Base-by-base conservation (phyloP, 164 flowering plant species). In the Stephania yunnanensis region DNA sequence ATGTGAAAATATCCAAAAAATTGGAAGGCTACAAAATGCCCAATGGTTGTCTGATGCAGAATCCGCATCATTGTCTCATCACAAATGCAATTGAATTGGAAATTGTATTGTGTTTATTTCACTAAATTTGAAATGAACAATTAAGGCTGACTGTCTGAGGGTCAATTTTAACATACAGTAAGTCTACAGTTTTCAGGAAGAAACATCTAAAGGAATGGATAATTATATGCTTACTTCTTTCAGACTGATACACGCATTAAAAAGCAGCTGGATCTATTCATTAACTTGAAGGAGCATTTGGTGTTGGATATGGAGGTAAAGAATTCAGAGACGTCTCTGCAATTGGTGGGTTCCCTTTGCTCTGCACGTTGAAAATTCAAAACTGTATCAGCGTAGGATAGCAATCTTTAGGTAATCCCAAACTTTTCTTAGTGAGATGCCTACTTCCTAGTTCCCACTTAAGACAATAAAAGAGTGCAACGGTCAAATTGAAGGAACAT, bases 361-460 rank as follows among this genome's bases (percentile, higher is more conserved):
- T 72, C 82, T 80, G 52, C 73, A 80, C 73, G 73, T 17, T 15
- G 19, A 46, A 69, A 31, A 52, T 10, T 12, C 67, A 29, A 45
- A 2, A 31, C 22, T 19, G 31, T 46, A 74, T n/a, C 0, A 74
- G 13, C 55, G 15, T 3, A 25, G 29, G 19, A 48, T 2, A 6
- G 29, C 30, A 22, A 75, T 52, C 11, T 50, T 48, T 17, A 20
- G 25, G 20, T 30, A 58, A 22, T 22, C 4, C 25, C 46, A 31
- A 29, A 29, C 17, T 46, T 67, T 19, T 17, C 71, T 65, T 64
- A 64, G 25, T 20, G 31, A 30, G 42, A 36, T 36, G 42, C 42
- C 42, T 36, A 36, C 42, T 22, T 20, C 63, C 63, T 55, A 55
- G 17, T 55, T 11, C 6, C 19, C 63, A 12, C 19, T 55, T 55